Conservation (phyloP, 495 filamentous ascomycete species). For the Aspergillus ostianus region DNA sequence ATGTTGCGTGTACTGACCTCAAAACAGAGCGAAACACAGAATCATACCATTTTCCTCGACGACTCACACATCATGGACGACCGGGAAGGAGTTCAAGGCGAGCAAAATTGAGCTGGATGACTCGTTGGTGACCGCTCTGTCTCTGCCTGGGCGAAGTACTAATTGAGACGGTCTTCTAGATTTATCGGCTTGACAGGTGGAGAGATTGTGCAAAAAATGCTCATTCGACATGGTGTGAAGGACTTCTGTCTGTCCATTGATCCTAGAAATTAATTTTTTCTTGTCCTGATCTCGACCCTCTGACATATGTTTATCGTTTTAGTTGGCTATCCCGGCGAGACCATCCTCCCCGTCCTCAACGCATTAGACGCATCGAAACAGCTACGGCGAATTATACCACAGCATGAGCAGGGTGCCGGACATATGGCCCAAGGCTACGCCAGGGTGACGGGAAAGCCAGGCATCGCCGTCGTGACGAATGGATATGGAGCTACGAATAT, state of each 20-base stretch:
- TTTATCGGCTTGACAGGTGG: slow-evolving; percentile 95
- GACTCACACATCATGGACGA: too few species aligned
- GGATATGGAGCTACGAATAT: slow-evolving; percentile 65
- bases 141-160: background rate
- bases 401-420: slow-evolving; percentile 64
- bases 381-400: slow-evolving; percentile 60
- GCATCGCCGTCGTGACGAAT: slow-evolving; percentile 63
- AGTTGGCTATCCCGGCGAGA: slow-evolving; percentile 49
- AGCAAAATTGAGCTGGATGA: too few species aligned
- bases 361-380: slow-evolving; percentile 61
- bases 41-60: too few species aligned
- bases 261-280: background rate
- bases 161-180: slow-evolving; percentile 39
- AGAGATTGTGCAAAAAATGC: slow-evolving; percentile 99
- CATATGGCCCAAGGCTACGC: slow-evolving; percentile 71
- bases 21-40: too few species aligned
- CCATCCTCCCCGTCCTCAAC: slow-evolving; percentile 57
- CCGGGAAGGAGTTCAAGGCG: too few species aligned
- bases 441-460: slow-evolving; percentile 57
- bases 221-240: slow-evolving; percentile 87
- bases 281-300: background rate
- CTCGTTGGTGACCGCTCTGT: too few species aligned
- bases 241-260: slow-evolving; percentile 71
- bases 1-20: too few species aligned
- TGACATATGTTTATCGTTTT: background rate